Conservation (phyloP, 2,329 filamentous ascomycete genomes). For the Colletotrichum incanum region DNA sequence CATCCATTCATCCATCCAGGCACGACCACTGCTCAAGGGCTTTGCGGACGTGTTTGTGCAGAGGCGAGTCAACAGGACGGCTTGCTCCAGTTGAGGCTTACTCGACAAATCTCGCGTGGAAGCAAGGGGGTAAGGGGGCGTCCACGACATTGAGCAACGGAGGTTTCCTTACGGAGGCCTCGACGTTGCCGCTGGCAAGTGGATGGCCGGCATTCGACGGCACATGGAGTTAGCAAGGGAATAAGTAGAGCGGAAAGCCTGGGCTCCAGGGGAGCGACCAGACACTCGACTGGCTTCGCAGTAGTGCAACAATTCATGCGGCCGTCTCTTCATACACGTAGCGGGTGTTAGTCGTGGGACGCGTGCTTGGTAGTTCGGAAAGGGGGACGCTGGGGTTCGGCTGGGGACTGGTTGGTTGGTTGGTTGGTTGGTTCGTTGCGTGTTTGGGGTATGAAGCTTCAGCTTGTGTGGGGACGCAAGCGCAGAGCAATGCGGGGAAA, state of each 20-base stretch:
- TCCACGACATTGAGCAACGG: neutral
- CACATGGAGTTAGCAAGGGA: neutral
- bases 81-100: slow-evolving; percentile 21
- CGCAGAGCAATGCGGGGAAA: slow-evolving; percentile 28
- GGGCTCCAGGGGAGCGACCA: neutral
- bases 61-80: neutral
- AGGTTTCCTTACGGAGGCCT: slow-evolving; percentile 9
- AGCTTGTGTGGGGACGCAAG: slow-evolving; percentile 25
- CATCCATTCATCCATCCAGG: neutral
- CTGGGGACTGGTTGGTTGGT: neutral
- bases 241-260: neutral
- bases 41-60: neutral
- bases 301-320: slow-evolving; percentile 5
- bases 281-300: slow-evolving; percentile 7
- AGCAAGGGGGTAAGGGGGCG: neutral
- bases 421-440: slow-evolving; percentile 6
- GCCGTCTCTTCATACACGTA: neutral
- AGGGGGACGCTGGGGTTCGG: slow-evolving; percentile 6
- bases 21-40: neutral
- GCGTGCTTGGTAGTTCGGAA: neutral
- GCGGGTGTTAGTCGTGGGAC: neutral
- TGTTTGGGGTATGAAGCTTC: slow-evolving; percentile 26
- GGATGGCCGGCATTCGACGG: neutral
- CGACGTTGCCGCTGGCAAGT: neutral
- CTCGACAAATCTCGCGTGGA: slow-evolving; percentile 15